These are phyloP conservation scores for Leishmania braziliensis DNA, from an alignment of 208 protist genomes.

Conservation along the genomic window DNA sequence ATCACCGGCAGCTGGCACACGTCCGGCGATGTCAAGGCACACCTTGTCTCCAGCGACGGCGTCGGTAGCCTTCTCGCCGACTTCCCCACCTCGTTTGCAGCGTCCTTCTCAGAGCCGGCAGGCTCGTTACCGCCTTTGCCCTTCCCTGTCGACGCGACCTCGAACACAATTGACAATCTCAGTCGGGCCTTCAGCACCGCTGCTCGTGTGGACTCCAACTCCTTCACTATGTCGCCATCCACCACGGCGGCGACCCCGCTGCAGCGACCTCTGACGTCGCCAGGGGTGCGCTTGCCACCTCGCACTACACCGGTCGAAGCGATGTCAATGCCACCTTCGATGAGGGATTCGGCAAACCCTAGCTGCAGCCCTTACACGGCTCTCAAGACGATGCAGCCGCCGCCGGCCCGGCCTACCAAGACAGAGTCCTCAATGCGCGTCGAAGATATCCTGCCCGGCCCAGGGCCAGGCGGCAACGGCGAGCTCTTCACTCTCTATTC, in stretches of 20 bases:
- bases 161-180: conserved; percentile 26
- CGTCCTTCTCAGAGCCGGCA: conserved; percentile 26
- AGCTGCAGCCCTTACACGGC: neutral
- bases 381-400: conserved; percentile 6
- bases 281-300: conserved; percentile 12
- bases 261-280: conserved; percentile 25
- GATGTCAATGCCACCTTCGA: conserved; percentile 18
- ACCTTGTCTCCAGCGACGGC: neutral
- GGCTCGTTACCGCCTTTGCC: conserved; percentile 15
- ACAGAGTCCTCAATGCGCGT: neutral
- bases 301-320: conserved; percentile 14
- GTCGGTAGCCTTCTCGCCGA: conserved; percentile 18
- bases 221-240: conserved; percentile 26
- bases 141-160: conserved; percentile 17
- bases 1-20: conserved; percentile 36
- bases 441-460: conserved; percentile 8
- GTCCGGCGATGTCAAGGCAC: conserved; percentile 20
- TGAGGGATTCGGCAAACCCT: neutral
- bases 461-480: neutral
- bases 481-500: conserved; percentile 22
- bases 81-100: conserved; percentile 33
- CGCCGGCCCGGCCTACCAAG: conserved; percentile 14
- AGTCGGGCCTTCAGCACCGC: conserved; percentile 37
- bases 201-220: conserved; percentile 22
- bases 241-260: conserved; percentile 23